These are phyloP conservation scores for Trichoderma virens DNA, from an alignment of 495 filamentous ascomycete species.

Conservation along the genomic window DNA sequence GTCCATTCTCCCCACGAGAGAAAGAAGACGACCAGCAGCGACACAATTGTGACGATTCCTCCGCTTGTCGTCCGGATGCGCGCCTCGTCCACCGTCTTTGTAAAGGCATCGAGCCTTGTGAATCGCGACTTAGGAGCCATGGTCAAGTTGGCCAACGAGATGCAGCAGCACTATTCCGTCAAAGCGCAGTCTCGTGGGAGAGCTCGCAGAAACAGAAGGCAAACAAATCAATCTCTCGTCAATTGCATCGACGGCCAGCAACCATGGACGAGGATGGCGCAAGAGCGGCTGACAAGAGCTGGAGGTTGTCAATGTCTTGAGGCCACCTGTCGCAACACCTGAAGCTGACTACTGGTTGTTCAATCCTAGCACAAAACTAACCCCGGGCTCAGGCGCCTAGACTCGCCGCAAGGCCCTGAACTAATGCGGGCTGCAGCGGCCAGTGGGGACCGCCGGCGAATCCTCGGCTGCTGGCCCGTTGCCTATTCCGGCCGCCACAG, in stretches of 20 bases:
- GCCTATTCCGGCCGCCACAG: background rate
- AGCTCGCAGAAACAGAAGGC: background rate
- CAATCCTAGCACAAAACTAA: no score
- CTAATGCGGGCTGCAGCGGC: constrained; percentile 3
- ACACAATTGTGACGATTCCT: constrained; percentile 87
- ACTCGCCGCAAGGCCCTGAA: background rate
- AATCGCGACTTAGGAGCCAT: constrained; percentile 76
- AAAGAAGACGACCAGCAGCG: constrained; percentile 76
- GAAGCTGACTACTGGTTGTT: background rate
- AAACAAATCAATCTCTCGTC: background rate
- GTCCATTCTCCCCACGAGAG: constrained; percentile 93
- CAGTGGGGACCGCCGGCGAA: background rate
- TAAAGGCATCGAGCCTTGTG: constrained; percentile 93
- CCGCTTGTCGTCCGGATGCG: constrained; percentile 94
- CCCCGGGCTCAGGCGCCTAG: background rate
- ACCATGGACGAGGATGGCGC: background rate
- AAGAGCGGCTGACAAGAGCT: background rate
- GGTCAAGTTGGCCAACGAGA: constrained; percentile 11
- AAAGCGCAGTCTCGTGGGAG: background rate
- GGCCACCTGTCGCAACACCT: constrained; percentile 9
- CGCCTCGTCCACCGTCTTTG: constrained; percentile 97
- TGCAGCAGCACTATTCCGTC: background rate
- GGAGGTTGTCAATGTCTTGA: constrained; percentile 1
- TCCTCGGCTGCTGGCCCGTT: background rate
- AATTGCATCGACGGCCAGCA: background rate